These are phyloP conservation scores for Spergularia bocconei DNA, from an alignment of 148 eudicot species.

Conservation along the genomic window DNA sequence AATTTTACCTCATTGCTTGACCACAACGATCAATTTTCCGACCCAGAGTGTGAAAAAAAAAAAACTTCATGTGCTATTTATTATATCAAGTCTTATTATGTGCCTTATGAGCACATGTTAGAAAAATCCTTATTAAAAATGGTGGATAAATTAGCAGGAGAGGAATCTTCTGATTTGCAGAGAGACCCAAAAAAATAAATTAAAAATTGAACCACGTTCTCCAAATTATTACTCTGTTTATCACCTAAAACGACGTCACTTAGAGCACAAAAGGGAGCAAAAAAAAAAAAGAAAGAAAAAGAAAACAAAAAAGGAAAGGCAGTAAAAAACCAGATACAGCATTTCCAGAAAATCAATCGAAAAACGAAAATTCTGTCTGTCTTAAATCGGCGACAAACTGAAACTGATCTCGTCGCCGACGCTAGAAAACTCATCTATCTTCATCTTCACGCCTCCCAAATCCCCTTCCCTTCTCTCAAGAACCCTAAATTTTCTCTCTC, in stretches of 20 bases:
- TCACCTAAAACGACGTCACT: not conserved
- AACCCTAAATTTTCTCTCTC: constrained; percentile 21
- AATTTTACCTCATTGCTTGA: too few species aligned
- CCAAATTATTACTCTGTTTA: not conserved
- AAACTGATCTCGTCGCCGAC: constrained; percentile 24
- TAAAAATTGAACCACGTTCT: constrained; percentile 7
- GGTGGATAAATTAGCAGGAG: too few species aligned
- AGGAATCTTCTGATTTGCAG: too few species aligned
- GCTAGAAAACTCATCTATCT: constrained; percentile 6
- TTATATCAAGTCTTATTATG: too few species aligned
- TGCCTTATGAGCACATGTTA: too few species aligned
- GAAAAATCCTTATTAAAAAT: too few species aligned
- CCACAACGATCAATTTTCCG: too few species aligned
- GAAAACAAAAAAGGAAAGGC: not conserved
- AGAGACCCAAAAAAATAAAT: too few species aligned
- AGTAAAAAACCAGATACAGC: too few species aligned
- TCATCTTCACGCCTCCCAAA: constrained; percentile 4
- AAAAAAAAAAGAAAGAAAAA: not conserved
- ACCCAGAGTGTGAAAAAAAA: too few species aligned
- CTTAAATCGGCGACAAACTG: constrained; percentile 29
- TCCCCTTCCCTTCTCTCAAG: not conserved
- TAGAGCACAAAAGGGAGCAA: not conserved
- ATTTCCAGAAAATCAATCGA: not conserved
- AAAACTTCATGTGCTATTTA: too few species aligned
- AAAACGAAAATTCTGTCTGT: constrained; percentile 13